phyloP scores from a whole-genome alignment of 2,329 filamentous ascomycete genomes.

The Colletotrichum melonis region DNA sequence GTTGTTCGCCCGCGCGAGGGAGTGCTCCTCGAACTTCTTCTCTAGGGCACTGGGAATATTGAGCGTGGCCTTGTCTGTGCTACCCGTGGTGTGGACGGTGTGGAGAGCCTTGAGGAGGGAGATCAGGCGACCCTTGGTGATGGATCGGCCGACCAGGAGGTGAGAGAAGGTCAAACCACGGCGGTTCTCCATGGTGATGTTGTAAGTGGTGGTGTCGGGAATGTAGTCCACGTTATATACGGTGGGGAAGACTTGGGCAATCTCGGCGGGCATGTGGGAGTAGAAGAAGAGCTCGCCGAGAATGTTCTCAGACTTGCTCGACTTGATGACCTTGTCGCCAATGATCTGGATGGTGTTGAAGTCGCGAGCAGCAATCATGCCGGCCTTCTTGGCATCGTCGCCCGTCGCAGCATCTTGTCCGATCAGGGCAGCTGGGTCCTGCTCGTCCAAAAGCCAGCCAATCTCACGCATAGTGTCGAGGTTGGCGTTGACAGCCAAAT shows the following conservation, averaged over 20 bases:
- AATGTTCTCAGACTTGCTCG: slow-evolving; percentile 44
- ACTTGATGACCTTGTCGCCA: slow-evolving; percentile 45
- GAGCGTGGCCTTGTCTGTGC: slow-evolving; percentile 36
- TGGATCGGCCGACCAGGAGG: slow-evolving; percentile 44
- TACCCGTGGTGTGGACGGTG: slow-evolving; percentile 39
- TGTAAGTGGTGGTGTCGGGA: slow-evolving; percentile 41
- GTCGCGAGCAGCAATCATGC: slow-evolving; percentile 44
- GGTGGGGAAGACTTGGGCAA: slow-evolving; percentile 39
- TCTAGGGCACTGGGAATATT: slow-evolving; percentile 39
- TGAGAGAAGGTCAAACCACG: slow-evolving; percentile 43
- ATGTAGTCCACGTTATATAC: slow-evolving; percentile 43
- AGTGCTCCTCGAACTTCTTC: slow-evolving; percentile 39
- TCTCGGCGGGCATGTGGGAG: slow-evolving; percentile 42
- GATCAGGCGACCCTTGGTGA: slow-evolving; percentile 43
- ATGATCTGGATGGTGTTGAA: slow-evolving; percentile 46
- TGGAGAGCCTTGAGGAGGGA: slow-evolving; percentile 41
- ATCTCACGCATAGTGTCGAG: slow-evolving; percentile 43
- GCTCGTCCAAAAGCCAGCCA: slow-evolving; percentile 44
- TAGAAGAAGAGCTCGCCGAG: slow-evolving; percentile 48
- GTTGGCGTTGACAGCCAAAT: slow-evolving; percentile 43
- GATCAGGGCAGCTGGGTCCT: slow-evolving; percentile 34
- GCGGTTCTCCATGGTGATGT: slow-evolving; percentile 44
- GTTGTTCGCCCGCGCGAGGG: slow-evolving; percentile 35
- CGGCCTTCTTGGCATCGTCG: slow-evolving; percentile 39
- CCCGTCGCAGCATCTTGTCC: slow-evolving; percentile 21